These are phyloP conservation scores for Cyamopsis tetragonoloba DNA, from an alignment of 306 rosid genomes.

Conservation along the genomic window DNA sequence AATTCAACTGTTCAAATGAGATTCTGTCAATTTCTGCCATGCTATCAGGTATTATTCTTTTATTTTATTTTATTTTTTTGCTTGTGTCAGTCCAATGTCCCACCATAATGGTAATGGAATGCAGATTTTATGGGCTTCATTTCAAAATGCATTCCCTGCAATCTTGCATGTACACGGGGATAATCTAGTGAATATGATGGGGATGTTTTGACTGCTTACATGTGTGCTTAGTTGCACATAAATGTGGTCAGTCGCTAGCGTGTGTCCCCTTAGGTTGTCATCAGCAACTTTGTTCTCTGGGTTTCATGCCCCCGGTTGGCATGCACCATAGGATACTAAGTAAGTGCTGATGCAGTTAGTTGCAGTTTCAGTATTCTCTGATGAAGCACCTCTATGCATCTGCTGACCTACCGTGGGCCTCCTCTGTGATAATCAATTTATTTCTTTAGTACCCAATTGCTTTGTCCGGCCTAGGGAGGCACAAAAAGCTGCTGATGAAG, in stretches of 20 bases:
- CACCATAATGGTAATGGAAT: constrained; percentile 4
- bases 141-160: constrained; percentile 34
- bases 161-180: constrained; percentile 30
- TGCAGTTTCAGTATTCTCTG: constrained; percentile 99
- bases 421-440: constrained; percentile 98
- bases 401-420: constrained; percentile 97
- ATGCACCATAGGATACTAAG: constrained; percentile 76
- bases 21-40: constrained; percentile 80
- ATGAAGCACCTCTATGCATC: constrained; percentile 99
- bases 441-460: constrained; percentile 99
- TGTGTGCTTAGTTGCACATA: constrained; percentile 39
- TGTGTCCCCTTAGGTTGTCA: constrained; percentile 82
- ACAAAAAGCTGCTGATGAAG: constrained; percentile 96
- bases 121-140: constrained; percentile 32
- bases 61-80: background rate
- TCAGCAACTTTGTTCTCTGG: constrained; percentile 88
- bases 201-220: constrained; percentile 34
- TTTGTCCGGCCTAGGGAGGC: constrained; percentile 99
- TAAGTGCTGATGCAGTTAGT: constrained; percentile 92
- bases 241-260: constrained; percentile 43
- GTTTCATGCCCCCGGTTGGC: constrained; percentile 92
- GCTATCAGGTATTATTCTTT: constrained; percentile 78
- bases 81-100: constrained; percentile 32
- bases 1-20: constrained; percentile 90
- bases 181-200: constrained; percentile 36